phyloP scores from a whole-genome alignment of 192 early-diverging fungal genomes.

The Chytriomyces sp. region DNA sequence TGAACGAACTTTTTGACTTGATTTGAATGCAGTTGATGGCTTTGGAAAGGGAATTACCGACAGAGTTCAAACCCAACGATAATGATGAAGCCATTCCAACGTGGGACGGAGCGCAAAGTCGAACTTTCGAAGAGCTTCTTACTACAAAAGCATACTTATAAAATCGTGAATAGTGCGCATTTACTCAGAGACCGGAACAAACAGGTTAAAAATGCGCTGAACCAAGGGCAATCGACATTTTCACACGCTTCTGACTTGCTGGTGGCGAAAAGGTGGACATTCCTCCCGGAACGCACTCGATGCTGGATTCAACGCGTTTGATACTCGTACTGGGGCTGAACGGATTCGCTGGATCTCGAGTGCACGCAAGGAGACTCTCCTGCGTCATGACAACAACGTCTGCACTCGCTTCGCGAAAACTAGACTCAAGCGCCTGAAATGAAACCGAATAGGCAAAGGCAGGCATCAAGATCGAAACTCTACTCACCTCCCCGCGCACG shows the following conservation, averaged over 20 bases:
- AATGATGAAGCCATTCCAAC: no score
- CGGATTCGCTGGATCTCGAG: not conserved
- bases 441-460: not conserved
- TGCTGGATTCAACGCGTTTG: not conserved
- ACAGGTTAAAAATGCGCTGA: no score
- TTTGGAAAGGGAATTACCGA: no score
- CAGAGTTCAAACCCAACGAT: no score
- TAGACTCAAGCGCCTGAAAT: not conserved
- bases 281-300: not conserved
- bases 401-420: not conserved
- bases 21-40: no score
- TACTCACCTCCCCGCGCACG: not conserved
- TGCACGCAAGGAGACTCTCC: not conserved
- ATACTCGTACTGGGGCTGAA: not conserved
- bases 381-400: not conserved
- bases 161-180: no score
- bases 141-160: no score
- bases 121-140: no score
- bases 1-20: no score
- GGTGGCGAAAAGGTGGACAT: not conserved
- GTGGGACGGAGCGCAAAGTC: no score
- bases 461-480: not conserved
- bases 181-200: no score
- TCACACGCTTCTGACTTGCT: not conserved
- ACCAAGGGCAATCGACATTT: conserved; percentile 9